Evolutionary conservation across 2,329 filamentous ascomycete species (phyloP).

Genomic region (Aspergillus ibericus): DNA sequence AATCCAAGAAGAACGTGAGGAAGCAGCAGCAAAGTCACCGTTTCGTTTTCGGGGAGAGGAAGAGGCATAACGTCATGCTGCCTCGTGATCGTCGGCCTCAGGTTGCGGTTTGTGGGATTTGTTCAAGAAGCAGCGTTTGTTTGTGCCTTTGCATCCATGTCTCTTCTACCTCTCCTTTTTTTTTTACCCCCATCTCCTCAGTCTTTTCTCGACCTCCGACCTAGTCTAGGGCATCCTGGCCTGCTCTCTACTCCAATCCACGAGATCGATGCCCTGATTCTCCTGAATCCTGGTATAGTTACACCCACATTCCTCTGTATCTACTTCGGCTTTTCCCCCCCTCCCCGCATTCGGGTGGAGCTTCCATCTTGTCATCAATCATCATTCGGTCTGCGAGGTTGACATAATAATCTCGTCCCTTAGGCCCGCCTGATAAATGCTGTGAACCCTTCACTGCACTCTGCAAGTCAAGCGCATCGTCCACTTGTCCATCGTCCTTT

Average conservation of each 20-base stretch:
- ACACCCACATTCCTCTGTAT: not conserved
- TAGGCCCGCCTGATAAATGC: not conserved
- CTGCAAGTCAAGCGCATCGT: slow-evolving; percentile 16
- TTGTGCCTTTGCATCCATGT: not conserved
- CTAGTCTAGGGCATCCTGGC: too few relatives aligned
- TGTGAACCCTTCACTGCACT: slow-evolving; percentile 17
- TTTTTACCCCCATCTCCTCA: too few relatives aligned
- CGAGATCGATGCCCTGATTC: too few relatives aligned
- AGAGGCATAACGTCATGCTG: slow-evolving; percentile 12
- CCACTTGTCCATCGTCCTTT: slow-evolving; percentile 21
- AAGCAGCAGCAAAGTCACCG: not conserved
- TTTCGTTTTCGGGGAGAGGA: not conserved
- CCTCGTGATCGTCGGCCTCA: slow-evolving; percentile 13
- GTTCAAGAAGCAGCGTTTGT: not conserved
- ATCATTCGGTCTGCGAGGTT: slow-evolving; percentile 1
- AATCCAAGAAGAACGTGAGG: not conserved
- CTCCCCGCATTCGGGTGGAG: slow-evolving; percentile 1
- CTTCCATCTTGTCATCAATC: slow-evolving; percentile 3
- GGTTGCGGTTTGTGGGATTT: not conserved
- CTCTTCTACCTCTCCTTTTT: too few relatives aligned
- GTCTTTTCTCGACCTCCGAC: too few relatives aligned
- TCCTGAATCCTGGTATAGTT: not conserved
- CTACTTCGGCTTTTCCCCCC: too few relatives aligned
- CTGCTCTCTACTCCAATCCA: too few relatives aligned
- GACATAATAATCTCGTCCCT: not conserved